A percentile compares a stretch with the other conserved stretches of the same genome.
Evolutionary conservation across 2,329 filamentous ascomycete genomes (phyloP).

Genomic region (Xylariaceae sp.): DNA sequence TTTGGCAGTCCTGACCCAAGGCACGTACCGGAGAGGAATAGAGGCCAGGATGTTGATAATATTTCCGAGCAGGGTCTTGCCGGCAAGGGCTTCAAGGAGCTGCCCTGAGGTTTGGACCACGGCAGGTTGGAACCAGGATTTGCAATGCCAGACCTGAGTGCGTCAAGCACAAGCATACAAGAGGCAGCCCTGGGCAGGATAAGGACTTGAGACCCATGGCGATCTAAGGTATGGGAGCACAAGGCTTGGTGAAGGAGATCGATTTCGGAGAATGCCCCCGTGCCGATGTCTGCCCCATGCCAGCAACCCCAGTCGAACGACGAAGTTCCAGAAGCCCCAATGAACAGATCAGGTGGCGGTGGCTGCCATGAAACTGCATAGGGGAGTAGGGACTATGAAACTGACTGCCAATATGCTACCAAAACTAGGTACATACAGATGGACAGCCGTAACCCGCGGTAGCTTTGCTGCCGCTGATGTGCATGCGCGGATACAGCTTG

Average conservation of each 20-base stretch:
- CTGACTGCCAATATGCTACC: slow-evolving; percentile 20
- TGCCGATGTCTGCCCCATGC: background rate
- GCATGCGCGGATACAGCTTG: slow-evolving; percentile 24
- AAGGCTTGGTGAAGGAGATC: slow-evolving; percentile 20
- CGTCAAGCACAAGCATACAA: slow-evolving; percentile 7
- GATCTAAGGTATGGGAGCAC: slow-evolving; percentile 24
- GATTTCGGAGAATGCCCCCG: slow-evolving; percentile 16
- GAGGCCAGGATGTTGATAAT: slow-evolving; percentile 1
- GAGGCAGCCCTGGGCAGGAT: slow-evolving; percentile 6
- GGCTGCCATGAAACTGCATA: slow-evolving; percentile 31
- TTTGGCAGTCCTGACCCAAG: no score
- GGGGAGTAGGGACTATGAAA: slow-evolving; percentile 29
- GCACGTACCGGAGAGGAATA: no score
- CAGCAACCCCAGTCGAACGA: slow-evolving; percentile 19
- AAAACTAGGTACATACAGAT: background rate
- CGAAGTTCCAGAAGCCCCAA: slow-evolving; percentile 15
- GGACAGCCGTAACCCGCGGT: no score
- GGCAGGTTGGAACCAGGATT: slow-evolving; percentile 15
- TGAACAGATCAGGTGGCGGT: slow-evolving; percentile 27
- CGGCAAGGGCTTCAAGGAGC: slow-evolving; percentile 17
- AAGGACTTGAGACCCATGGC: slow-evolving; percentile 11
- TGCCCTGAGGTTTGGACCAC: slow-evolving; percentile 17
- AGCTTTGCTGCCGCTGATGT: slow-evolving; percentile 22
- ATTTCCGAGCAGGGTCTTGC: slow-evolving; percentile 18
- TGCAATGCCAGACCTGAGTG: slow-evolving; percentile 7